Evolutionary conservation across 2,329 filamentous ascomycete genomes (phyloP).

Genomic region (Didymella sp.): DNA sequence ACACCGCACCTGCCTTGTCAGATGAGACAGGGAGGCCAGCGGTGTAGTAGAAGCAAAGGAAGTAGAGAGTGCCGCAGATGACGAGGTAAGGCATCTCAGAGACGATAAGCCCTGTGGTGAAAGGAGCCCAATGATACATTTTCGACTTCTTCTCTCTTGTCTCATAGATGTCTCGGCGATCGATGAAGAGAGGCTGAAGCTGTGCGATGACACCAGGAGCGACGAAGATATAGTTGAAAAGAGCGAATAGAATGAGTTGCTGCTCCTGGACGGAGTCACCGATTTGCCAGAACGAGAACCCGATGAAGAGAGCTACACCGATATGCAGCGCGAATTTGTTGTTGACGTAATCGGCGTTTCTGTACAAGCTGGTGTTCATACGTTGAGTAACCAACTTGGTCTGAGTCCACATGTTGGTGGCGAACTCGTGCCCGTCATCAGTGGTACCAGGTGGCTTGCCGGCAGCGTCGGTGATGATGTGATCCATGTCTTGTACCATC

Average conservation of each 20-base stretch:
- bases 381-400: conserved; percentile 32
- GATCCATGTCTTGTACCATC: conserved; percentile 49
- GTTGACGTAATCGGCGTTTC: conserved; percentile 38
- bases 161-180: conserved; percentile 59
- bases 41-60: conserved; percentile 70
- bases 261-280: conserved; percentile 45
- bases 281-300: conserved; percentile 39
- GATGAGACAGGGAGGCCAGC: conserved; percentile 40
- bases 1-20: conserved; percentile 62
- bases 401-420: conserved; percentile 33
- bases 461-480: conserved; percentile 49
- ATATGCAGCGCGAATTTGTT: conserved; percentile 38
- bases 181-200: conserved; percentile 55
- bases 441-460: conserved; percentile 45
- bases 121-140: conserved; percentile 75
- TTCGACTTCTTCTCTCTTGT: conserved; percentile 68
- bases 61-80: conserved; percentile 67
- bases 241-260: conserved; percentile 54
- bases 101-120: conserved; percentile 72
- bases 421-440: conserved; percentile 51
- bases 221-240: conserved; percentile 59
- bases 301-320: conserved; percentile 34
- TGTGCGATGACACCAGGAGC: conserved; percentile 52
- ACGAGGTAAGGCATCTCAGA: conserved; percentile 73
- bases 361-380: conserved; percentile 33